These are phyloP conservation scores for Pinus taeda DNA, from an alignment of 75 land plant species.

Conservation along the genomic window DNA sequence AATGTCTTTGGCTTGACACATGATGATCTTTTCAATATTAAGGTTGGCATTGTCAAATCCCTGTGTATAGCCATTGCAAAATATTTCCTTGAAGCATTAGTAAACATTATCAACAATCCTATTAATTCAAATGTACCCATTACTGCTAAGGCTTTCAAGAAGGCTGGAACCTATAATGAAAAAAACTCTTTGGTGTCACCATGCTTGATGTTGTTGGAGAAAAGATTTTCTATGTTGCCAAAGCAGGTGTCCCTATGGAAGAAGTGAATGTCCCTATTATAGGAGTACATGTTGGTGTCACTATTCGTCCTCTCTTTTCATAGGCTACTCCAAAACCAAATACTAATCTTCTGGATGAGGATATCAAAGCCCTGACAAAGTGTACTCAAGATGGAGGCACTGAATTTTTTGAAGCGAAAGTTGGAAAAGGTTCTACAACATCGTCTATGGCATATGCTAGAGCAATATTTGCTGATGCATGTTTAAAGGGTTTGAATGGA, in stretches of 20 bases:
- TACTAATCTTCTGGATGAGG: conserved; percentile 53
- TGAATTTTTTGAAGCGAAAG: conserved; percentile 97
- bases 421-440: conserved; percentile 98
- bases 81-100: conserved; percentile 84
- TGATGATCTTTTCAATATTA: conserved; percentile 97
- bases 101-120: conserved; percentile 97
- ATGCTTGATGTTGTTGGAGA: conserved; percentile 97
- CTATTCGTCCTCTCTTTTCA: conserved; percentile 93
- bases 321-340: conserved; percentile 27
- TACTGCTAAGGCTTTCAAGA: conserved; percentile 93
- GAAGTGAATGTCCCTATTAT: conserved; percentile 96
- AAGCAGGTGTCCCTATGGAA: not conserved
- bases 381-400: conserved; percentile 98
- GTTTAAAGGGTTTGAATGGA: too few species aligned
- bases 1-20: conserved; percentile 86
- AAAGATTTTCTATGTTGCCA: conserved; percentile 89
- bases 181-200: conserved; percentile 96
- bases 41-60: conserved; percentile 88
- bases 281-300: conserved; percentile 95
- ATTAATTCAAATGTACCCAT: conserved; percentile 98
- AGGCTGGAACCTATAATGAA: conserved; percentile 77
- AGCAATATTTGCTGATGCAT: too few species aligned
- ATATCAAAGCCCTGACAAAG: conserved; percentile 86
- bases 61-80: conserved; percentile 84
- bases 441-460: conserved; percentile 82